These are phyloP conservation scores for Debaryomyces sp. DNA, from an alignment of 1,139 yeast genomes.

Conservation along the genomic window DNA sequence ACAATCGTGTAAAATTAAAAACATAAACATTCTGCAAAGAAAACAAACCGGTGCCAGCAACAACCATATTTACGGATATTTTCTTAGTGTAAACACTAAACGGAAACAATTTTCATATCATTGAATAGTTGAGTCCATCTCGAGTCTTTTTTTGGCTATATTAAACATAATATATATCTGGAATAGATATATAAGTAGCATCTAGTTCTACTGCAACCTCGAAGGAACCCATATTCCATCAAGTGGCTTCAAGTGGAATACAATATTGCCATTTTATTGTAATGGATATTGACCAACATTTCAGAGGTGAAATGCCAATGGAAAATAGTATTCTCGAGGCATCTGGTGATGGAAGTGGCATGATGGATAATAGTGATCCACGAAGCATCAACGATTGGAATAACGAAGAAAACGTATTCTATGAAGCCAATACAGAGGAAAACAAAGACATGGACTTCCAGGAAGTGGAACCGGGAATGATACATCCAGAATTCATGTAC, in stretches of 20 bases:
- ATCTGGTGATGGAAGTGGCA: not conserved
- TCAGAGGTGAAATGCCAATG: not conserved
- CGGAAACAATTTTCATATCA: not conserved
- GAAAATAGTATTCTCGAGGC: not conserved
- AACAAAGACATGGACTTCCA: not conserved
- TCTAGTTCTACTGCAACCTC: not conserved
- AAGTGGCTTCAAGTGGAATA: slow-evolving; percentile 3
- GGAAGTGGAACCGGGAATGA: not conserved
- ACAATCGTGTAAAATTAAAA: slow-evolving; percentile 5
- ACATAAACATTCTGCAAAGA: slow-evolving; percentile 5
- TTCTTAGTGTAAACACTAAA: slow-evolving; percentile 2
- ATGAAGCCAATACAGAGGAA: not conserved
- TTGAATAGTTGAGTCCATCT: not conserved
- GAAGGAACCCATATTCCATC: slow-evolving; percentile 3
- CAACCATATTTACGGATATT: slow-evolving; percentile 3
- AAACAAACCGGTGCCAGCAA: slow-evolving; percentile 3
- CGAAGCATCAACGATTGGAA: not conserved
- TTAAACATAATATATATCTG: not conserved
- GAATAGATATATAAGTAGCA: not conserved
- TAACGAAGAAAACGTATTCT: not conserved
- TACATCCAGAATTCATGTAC: slow-evolving; percentile 27
- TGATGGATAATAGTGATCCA: not conserved
- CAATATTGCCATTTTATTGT: not conserved
- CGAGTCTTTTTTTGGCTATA: not conserved
- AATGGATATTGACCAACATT: slow-evolving; percentile 1